phyloP scores from a whole-genome alignment of 208 protist genomes.

The Trypanosoma grayi region DNA sequence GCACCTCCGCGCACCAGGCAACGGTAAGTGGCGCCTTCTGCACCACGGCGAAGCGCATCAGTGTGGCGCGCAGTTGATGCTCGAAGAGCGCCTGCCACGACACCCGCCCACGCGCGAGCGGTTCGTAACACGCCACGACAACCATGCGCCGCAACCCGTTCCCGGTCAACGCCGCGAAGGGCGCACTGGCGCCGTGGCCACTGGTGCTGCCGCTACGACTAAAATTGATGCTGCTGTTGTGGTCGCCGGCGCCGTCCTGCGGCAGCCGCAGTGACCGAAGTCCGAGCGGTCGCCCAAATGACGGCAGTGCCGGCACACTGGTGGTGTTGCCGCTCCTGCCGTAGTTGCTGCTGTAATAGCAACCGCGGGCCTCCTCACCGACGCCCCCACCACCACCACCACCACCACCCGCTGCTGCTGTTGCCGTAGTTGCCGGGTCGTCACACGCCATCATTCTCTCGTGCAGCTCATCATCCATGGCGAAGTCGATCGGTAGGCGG shows the following conservation, averaged over 20 bases:
- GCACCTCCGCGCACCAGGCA: slow-evolving; percentile 5
- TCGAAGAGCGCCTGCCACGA: slow-evolving; percentile 15
- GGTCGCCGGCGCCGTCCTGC: neutral
- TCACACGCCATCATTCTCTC: slow-evolving; percentile 28
- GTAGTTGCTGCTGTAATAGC: neutral
- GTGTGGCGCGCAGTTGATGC: slow-evolving; percentile 10
- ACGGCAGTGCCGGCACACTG: neutral
- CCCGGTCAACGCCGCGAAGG: slow-evolving; percentile 46
- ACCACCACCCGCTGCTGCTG: slow-evolving; percentile 4
- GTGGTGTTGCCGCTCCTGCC: slow-evolving; percentile 10
- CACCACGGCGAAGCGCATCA: slow-evolving; percentile 11
- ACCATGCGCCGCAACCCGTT: slow-evolving; percentile 47
- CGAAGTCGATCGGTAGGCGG: slow-evolving; percentile 75
- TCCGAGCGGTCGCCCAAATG: neutral
- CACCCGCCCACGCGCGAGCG: slow-evolving; percentile 1
- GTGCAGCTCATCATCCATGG: slow-evolving; percentile 39
- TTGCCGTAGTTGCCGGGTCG: slow-evolving; percentile 14
- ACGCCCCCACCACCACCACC: too few species aligned
- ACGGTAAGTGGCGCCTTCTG: neutral
- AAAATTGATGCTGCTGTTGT: too few species aligned
- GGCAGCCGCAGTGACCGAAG: neutral
- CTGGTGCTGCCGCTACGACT: neutral
- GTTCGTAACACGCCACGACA: slow-evolving; percentile 64
- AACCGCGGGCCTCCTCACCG: too few species aligned
- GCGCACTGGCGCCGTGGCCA: neutral